Base-by-base conservation (phyloP, 164 flowering plant genomes). In the Berberis thunbergii region DNA sequence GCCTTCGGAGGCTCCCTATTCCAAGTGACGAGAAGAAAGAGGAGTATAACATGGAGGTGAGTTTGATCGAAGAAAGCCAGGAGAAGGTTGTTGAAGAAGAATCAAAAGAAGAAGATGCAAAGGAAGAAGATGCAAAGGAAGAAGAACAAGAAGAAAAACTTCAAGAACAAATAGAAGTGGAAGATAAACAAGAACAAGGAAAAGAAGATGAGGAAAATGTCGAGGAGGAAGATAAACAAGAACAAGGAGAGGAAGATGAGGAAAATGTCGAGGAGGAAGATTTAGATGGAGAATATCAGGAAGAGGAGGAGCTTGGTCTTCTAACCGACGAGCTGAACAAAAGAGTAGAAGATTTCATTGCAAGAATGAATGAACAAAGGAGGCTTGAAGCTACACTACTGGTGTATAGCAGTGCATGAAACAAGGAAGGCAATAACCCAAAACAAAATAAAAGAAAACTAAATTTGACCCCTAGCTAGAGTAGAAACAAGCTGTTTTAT, bases 341-440 rank as follows among this genome's bases (percentile, higher is more conserved):
- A 70, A 86, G 82, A 72, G 88, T 79, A 63, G 92, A 88, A 58
- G 88, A 80, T 65, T 80, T 80, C 68, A 86, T 88, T 73, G 88
- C 86, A 45, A 84, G 80, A 72, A 76, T 88, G 6, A 84, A 82
- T 43, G 76, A 65, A 41, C 85, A 73, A 46, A 75, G 84, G 79
- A 78, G 65, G 75, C 76, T 84, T 68, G 92, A 88, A 83, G 77
- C 74, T 59, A 57, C 52, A 13, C n/a, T 63, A 56, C 61, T 70
- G 3, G 9, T 50, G 12, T 5, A 2, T n/a, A 5, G 54, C 12
- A 26, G 54, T 50, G 54, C 11, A 5, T 6, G 10, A 50, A 5
- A n/a, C 3, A n/a, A 50, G 2, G 8, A 2, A 5, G 3, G 4
- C 49, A 46, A 46, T 8, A 46, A 46, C 49, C 8, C 8, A 46